A percentile compares a stretch with the other conserved stretches of the same genome.
Evolutionary conservation across 176 grass and related monocot species (phyloP).

Genomic region (Bonia amplexicaulis): DNA sequence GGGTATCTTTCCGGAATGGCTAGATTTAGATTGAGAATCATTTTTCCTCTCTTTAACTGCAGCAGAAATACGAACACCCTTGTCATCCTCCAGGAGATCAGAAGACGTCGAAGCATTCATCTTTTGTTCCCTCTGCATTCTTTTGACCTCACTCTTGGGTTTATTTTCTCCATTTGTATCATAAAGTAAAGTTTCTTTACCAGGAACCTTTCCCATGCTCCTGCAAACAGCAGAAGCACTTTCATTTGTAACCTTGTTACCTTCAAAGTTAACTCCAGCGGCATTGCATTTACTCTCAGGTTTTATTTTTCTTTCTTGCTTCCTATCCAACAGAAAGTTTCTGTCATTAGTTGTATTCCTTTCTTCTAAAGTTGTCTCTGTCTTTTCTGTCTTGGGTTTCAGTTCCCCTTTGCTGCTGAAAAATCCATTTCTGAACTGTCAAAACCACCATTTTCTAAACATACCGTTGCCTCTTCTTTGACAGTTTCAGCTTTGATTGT

Average conservation of each 20-base stretch:
- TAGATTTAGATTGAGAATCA: slow-evolving; percentile 48
- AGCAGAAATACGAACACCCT: slow-evolving; percentile 37
- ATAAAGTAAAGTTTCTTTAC: slow-evolving; percentile 43
- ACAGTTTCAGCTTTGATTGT: slow-evolving; percentile 32
- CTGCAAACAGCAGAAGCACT: slow-evolving; percentile 38
- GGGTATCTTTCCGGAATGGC: slow-evolving; percentile 48
- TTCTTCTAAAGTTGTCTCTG: slow-evolving; percentile 40
- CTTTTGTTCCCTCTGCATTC: slow-evolving; percentile 57
- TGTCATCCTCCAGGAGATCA: slow-evolving; percentile 45
- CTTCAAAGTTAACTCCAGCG: slow-evolving; percentile 44
- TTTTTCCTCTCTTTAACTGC: slow-evolving; percentile 53
- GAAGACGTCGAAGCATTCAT: slow-evolving; percentile 35
- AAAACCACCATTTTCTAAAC: slow-evolving; percentile 45
- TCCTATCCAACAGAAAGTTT: slow-evolving; percentile 37
- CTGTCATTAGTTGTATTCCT: slow-evolving; percentile 44
- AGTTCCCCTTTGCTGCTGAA: slow-evolving; percentile 37
- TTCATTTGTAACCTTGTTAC: slow-evolving; percentile 43
- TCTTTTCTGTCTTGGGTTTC: slow-evolving; percentile 55
- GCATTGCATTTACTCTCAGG: slow-evolving; percentile 43
- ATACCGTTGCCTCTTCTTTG: slow-evolving; percentile 33
- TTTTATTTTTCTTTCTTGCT: slow-evolving; percentile 69
- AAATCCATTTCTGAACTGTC: slow-evolving; percentile 43
- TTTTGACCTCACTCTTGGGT: slow-evolving; percentile 48
- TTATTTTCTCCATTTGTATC: slow-evolving; percentile 45
- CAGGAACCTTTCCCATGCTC: slow-evolving; percentile 37